Evolutionary conservation across 2,329 filamentous ascomycete genomes (phyloP).

Genomic region (Colletotrichum zoysiae): DNA sequence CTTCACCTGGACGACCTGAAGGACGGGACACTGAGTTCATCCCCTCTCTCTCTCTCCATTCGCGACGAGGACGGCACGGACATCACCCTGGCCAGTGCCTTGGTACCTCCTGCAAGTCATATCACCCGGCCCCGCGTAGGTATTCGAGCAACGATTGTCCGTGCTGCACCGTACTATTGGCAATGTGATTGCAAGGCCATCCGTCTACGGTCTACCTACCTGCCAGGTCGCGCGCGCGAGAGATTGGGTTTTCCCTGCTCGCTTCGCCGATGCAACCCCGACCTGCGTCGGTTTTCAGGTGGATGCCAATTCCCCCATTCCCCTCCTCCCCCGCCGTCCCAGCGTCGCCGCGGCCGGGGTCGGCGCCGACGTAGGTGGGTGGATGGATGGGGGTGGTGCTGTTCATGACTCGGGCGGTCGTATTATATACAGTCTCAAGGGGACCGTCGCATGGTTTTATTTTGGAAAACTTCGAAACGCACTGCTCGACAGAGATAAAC

Average conservation of each 20-base stretch:
- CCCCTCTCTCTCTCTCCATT: no score
- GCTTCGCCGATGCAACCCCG: not conserved
- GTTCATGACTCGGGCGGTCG: slow-evolving; percentile 12
- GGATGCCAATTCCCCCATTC: not conserved
- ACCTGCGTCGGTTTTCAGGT: not conserved
- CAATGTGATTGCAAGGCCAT: not conserved
- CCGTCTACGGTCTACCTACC: no score
- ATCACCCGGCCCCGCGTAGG: not conserved
- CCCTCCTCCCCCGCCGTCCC: no score
- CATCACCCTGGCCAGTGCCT: not conserved
- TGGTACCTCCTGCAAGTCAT: not conserved
- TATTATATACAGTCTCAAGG: not conserved
- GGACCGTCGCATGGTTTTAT: not conserved
- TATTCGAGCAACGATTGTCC: not conserved
- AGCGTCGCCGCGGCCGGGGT: slow-evolving; percentile 3
- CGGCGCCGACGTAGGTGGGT: not conserved
- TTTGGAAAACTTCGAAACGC: not conserved
- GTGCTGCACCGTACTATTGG: not conserved
- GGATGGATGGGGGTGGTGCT: not conserved
- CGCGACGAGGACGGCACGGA: not conserved
- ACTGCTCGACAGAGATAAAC: not conserved
- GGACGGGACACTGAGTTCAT: not conserved
- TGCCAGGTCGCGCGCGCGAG: not conserved
- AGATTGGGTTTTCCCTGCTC: not conserved
- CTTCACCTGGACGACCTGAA: not conserved